Evolutionary conservation across 1,139 yeast species (phyloP).

Genomic region (Suhomyces chickasaworum): DNA sequence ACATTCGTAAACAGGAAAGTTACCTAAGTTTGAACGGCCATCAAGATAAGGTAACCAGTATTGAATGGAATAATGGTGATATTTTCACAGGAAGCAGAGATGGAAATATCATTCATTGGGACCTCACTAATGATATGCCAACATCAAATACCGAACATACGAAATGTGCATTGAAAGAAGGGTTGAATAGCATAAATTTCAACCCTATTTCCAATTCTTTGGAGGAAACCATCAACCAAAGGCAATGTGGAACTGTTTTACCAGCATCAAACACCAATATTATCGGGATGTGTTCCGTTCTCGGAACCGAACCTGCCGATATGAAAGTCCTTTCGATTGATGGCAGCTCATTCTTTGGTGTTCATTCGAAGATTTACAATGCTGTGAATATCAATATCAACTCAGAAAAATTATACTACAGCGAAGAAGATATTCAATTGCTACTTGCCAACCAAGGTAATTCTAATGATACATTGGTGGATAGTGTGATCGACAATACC

Average conservation of each 20-base stretch:
- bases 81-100: conserved; percentile 69
- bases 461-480: conserved; percentile 34
- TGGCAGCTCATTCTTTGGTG: conserved; percentile 55
- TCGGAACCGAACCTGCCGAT: conserved; percentile 29
- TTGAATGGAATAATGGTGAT: conserved; percentile 66
- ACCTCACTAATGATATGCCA: conserved; percentile 40
- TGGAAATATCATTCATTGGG: conserved; percentile 78
- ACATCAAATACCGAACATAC: conserved; percentile 24
- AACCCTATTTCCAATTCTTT: conserved; percentile 34
- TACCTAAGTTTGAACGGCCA: conserved; percentile 60
- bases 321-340: conserved; percentile 53
- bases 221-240: conserved; percentile 36
- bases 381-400: conserved; percentile 29
- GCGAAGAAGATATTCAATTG: conserved; percentile 35
- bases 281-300: conserved; percentile 44
- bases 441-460: conserved; percentile 21
- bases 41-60: conserved; percentile 50
- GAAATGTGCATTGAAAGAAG: conserved; percentile 51
- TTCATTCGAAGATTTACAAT: conserved; percentile 49
- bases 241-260: conserved; percentile 63
- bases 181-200: conserved; percentile 45
- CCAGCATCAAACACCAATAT: conserved; percentile 59
- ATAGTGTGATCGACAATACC: conserved; percentile 14
- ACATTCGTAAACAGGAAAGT: conserved; percentile 62
- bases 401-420: conserved; percentile 34